phyloP scores from a whole-genome alignment of 1,139 yeast genomes.

The Pichia sp. region DNA sequence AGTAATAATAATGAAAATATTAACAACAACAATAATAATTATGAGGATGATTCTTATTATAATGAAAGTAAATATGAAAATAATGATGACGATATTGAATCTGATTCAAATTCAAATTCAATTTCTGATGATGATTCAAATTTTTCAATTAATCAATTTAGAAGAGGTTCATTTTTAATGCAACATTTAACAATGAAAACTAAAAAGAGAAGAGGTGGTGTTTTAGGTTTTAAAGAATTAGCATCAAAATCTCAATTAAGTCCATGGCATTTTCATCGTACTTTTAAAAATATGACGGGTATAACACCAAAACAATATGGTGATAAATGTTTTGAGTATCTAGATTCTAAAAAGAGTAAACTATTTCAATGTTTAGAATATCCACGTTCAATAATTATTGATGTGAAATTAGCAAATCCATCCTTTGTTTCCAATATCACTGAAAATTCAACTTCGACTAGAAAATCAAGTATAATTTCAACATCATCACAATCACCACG shows the following conservation, averaged over 20 bases:
- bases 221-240: slow-evolving; percentile 79
- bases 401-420: slow-evolving; percentile 29
- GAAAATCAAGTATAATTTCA: not conserved
- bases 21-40: not conserved
- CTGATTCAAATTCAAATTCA: not conserved
- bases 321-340: slow-evolving; percentile 72
- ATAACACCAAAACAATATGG: slow-evolving; percentile 87
- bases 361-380: not conserved
- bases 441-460: not conserved
- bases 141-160: not conserved
- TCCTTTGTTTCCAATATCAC: slow-evolving; percentile 17
- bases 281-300: slow-evolving; percentile 78
- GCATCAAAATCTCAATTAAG: slow-evolving; percentile 78
- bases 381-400: slow-evolving; percentile 24
- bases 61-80: not conserved
- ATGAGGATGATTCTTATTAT: not conserved
- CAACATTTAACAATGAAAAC: slow-evolving; percentile 32
- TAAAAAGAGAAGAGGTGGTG: slow-evolving; percentile 76
- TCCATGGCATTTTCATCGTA: slow-evolving; percentile 95
- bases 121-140: not conserved
- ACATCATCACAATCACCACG: not conserved
- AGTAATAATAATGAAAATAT: not conserved
- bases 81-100: not conserved
- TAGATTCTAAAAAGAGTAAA: slow-evolving; percentile 6
- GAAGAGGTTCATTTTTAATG: slow-evolving; percentile 11